Evolutionary conservation across 345 rosid species (phyloP).

Genomic region (Kandelia obovata): DNA sequence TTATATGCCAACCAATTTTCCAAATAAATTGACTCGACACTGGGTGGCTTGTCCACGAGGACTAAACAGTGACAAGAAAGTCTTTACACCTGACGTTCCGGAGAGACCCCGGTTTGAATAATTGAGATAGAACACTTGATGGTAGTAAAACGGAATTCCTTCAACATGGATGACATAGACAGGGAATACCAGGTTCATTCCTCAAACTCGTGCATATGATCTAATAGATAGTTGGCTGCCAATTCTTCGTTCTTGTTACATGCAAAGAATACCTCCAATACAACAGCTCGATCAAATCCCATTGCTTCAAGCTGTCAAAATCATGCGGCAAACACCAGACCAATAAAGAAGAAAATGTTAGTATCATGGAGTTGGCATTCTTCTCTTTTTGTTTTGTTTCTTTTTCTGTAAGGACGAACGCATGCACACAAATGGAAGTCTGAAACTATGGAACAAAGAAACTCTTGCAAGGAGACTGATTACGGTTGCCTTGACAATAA

Average conservation of each 20-base stretch:
- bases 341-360: not conserved
- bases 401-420: too few relatives aligned
- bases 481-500: not conserved
- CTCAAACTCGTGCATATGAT: conserved; percentile 81
- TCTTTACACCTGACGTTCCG: conserved; percentile 3
- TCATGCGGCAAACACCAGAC: not conserved
- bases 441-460: too few relatives aligned
- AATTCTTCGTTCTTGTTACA: conserved; percentile 92
- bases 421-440: too few relatives aligned
- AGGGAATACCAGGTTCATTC: conserved; percentile 18
- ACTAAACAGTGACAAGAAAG: conserved; percentile 7
- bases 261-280: conserved; percentile 77
- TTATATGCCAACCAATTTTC: not conserved
- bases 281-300: conserved; percentile 80
- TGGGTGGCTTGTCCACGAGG: conserved; percentile 10
- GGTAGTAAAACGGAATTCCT: not conserved
- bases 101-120: not conserved
- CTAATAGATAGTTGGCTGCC: conserved; percentile 90
- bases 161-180: not conserved
- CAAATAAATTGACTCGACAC: not conserved
- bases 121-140: not conserved
- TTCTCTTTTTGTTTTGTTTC: too few relatives aligned
- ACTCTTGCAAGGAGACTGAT: too few relatives aligned
- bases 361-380: too few relatives aligned
- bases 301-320: conserved; percentile 69